Evolutionary conservation across 192 early-diverging fungal genomes (phyloP).

Genomic region (Umbelopsis vinacea): DNA sequence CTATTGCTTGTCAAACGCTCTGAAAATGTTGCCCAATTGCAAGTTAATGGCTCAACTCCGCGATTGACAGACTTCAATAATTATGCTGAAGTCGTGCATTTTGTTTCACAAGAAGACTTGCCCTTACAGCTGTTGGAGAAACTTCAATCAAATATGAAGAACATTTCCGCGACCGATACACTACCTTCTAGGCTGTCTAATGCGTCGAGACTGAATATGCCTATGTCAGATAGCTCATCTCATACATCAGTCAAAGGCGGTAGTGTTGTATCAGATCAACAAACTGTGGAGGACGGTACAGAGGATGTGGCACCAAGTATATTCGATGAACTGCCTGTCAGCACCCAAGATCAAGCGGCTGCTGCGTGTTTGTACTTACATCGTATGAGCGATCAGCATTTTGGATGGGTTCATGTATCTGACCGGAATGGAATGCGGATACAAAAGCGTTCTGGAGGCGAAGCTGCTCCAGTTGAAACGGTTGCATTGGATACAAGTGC

Average conservation of each 20-base stretch:
- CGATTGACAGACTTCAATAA: constrained; percentile 35
- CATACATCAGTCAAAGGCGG: not conserved
- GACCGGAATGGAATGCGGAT: constrained; percentile 47
- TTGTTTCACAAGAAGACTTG: constrained; percentile 37
- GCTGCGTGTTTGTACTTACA: constrained; percentile 38
- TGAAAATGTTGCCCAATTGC: constrained; percentile 6
- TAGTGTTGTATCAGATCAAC: not conserved
- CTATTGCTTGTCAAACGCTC: constrained; percentile 45
- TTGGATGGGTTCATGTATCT: constrained; percentile 47
- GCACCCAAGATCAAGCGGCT: constrained; percentile 30
- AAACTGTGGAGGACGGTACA: not conserved
- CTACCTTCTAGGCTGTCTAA: not conserved
- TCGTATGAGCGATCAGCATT: constrained; percentile 45
- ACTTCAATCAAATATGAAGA: constrained; percentile 38
- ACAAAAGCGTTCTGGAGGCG: constrained; percentile 45
- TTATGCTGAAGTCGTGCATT: constrained; percentile 30
- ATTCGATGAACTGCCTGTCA: constrained; percentile 6
- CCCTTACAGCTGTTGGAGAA: constrained; percentile 24
- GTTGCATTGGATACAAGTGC: not conserved
- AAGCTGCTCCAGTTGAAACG: constrained; percentile 4
- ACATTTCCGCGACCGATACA: constrained; percentile 1
- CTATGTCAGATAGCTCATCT: not conserved
- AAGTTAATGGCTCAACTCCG: constrained; percentile 38
- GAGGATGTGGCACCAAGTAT: not conserved
- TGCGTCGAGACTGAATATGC: not conserved